Evolutionary conservation across 768 basidiomycete species (phyloP), one percentile per base, ranked within the genome.

Genomic region (Trametes elegans): DNA sequence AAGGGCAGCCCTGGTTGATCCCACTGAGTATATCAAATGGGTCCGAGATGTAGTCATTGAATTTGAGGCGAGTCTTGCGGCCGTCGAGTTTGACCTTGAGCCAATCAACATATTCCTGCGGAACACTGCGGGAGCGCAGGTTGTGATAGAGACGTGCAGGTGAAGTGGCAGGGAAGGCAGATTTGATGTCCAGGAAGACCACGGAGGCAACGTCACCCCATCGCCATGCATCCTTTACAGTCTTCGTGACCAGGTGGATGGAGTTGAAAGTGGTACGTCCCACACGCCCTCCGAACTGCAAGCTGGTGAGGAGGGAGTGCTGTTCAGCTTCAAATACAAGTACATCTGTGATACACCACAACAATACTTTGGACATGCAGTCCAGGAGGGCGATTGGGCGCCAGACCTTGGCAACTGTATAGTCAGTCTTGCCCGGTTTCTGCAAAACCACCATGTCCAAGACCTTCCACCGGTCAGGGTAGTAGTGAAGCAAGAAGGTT

Each of bases 361-460:
- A 65, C 1, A 66, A 54, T n/a, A 69, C 53, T 48, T 48, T 61
- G 1, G 36, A 62, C 26, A 67, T 49, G 32, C 40, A 55, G n/a
- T 68, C 55, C 4, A 70, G 49, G 3, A 76, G 68, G 0, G 66
- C 67, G 8, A 76, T 72, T 0, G 69, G 75, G n/a, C n/a, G n/a
- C n/a, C n/a, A n/a, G n/a, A n/a, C n/a, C n/a, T n/a, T n/a, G n/a
- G n/a, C n/a, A n/a, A n/a, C n/a, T n/a, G n/a, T n/a, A n/a, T n/a
- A n/a, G n/a, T n/a, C n/a, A n/a, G n/a, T n/a, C n/a, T n/a, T 66
- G 1, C 70, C 70, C n/a, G 70, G 72, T 51, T 74, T 76, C 3
- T 61, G 42, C 0, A 75, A 41, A 0, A 73, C 69, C 0, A 68
- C 49, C 3, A 72, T 73, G 1, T 49, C 56, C 2, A 60, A 69